phyloP scores from a whole-genome alignment of 1,284 basidiomycete species.

The Rhizoctonia solani region DNA sequence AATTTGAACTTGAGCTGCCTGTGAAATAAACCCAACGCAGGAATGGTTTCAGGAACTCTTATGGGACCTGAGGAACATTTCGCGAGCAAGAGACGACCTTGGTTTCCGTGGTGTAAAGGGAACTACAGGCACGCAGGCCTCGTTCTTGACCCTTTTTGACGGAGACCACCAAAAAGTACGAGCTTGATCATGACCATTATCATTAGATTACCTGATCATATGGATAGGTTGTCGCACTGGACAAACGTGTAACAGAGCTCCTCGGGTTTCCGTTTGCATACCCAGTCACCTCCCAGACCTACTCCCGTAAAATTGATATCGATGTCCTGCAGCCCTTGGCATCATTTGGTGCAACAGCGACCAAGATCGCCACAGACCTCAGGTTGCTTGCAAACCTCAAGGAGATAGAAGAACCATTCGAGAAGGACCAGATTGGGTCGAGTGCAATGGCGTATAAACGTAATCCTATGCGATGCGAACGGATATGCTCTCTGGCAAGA shows the following conservation, averaged over 20 bases:
- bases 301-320: slow-evolving; percentile 96
- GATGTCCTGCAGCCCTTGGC: slow-evolving; percentile 91
- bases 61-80: slow-evolving; percentile 95
- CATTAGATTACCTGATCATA: neutral
- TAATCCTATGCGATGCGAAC: slow-evolving; percentile 98
- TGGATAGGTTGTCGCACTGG: slow-evolving; percentile 81
- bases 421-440: slow-evolving; percentile 98
- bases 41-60: slow-evolving; percentile 72
- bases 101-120: slow-evolving; percentile 99
- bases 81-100: slow-evolving; percentile 88
- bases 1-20: slow-evolving; percentile 24
- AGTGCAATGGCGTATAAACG: slow-evolving; percentile 99
- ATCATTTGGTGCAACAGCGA: slow-evolving; percentile 91
- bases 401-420: slow-evolving; percentile 99
- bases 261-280: slow-evolving; percentile 94
- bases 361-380: slow-evolving; percentile 98
- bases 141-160: slow-evolving; percentile 93
- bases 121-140: slow-evolving; percentile 97
- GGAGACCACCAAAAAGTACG: slow-evolving; percentile 88
- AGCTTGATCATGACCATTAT: neutral
- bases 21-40: slow-evolving; percentile 19
- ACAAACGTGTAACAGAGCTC: slow-evolving; percentile 85
- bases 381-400: slow-evolving; percentile 91
- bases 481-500: slow-evolving; percentile 91
- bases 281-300: slow-evolving; percentile 98